A percentile compares a stretch with the other conserved stretches of the same genome.
phyloP scores from a whole-genome alignment of 257 asterid genomes.

The Mitragyna speciosa region DNA sequence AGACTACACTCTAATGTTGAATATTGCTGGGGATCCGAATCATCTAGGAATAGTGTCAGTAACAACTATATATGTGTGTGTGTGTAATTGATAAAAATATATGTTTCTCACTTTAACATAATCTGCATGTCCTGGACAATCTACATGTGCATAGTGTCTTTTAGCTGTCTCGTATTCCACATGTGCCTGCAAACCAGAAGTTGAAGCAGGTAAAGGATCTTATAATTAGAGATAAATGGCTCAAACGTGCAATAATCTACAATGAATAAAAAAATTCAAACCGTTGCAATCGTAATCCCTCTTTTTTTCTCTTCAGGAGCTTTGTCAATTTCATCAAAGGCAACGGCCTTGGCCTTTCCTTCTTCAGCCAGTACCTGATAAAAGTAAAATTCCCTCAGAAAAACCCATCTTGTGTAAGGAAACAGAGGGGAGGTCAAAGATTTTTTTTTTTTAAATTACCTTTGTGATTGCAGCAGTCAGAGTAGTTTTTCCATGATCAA shows the following conservation, averaged over 20 bases:
- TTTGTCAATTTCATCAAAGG: conserved; percentile 94
- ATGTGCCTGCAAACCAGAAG: conserved; percentile 64
- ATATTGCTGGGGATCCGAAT: neutral
- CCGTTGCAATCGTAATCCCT: conserved; percentile 96
- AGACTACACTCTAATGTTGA: neutral
- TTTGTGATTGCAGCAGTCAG: conserved; percentile 92
- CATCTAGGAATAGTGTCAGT: neutral
- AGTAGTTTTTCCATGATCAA: conserved; percentile 98
- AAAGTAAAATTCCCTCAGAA: conserved; percentile 3
- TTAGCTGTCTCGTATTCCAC: conserved; percentile 90
- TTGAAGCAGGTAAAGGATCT: neutral
- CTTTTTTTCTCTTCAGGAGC: conserved; percentile 98
- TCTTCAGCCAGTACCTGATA: conserved; percentile 77
- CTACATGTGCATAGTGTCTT: conserved; percentile 97
- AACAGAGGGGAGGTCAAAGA: neutral
- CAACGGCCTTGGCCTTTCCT: conserved; percentile 88
- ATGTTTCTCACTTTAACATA: conserved; percentile 73
- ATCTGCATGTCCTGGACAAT: conserved; percentile 98
- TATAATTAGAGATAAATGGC: neutral
- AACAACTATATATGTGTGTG: neutral
- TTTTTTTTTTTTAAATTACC: too few species aligned
- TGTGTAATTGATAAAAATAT: too few species aligned
- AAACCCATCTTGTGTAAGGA: neutral
- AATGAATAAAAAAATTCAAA: conserved; percentile 23
- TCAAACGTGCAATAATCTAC: neutral